Base-by-base conservation (phyloP, 495 filamentous ascomycete species). In the Xylaria flabelliformis region DNA sequence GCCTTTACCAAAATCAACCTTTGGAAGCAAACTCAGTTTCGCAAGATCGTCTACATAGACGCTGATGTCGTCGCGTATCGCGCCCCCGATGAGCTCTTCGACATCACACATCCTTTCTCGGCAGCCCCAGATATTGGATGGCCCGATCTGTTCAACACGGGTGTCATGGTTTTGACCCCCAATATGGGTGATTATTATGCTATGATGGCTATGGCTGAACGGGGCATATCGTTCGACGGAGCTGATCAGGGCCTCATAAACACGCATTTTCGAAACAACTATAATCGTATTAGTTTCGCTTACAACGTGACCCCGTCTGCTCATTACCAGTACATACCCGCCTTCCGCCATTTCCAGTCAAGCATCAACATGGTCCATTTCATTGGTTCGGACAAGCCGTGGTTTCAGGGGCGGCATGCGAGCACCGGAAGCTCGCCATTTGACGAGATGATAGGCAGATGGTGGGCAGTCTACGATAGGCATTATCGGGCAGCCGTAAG, bases 111-210 rank as follows among this genome's bases (percentile, higher is more conserved):
- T 64, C 82, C 89, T 46, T 98, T 99, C 77, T 93, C 94, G 4
- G 96, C 96, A 3, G 94, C 92, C 17, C 97, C 96, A 42, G 96
- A 99, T 78, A 91, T 98, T 75, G 96, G 96, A 76, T 99, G 97
- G 97, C 96, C 96, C 41, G 96, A 99, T 83, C 88, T 94, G 72
- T 99, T 99, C 88, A 99, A 99, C 83, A 95, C 93, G 58, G 96
- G 96, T 70, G 86, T 99, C 64, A 96, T 99, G 93, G 93, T 92
- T 55, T 81, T 98, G 56, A 91, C 88, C 34, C 96, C 96, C 21
- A 93, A 97, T 80, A 83, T 93, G 86, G 91, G 91, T 66, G 94
- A 97, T 71, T 97, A 96, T 80, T 91, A 92, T 77, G 91, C 94
- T 32, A 85, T 99, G 76, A 85, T 89, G 71, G 92, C 92, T 63